Conservation (phyloP, 2,329 filamentous ascomycete species). For the Colletotrichum noveboracense region DNA sequence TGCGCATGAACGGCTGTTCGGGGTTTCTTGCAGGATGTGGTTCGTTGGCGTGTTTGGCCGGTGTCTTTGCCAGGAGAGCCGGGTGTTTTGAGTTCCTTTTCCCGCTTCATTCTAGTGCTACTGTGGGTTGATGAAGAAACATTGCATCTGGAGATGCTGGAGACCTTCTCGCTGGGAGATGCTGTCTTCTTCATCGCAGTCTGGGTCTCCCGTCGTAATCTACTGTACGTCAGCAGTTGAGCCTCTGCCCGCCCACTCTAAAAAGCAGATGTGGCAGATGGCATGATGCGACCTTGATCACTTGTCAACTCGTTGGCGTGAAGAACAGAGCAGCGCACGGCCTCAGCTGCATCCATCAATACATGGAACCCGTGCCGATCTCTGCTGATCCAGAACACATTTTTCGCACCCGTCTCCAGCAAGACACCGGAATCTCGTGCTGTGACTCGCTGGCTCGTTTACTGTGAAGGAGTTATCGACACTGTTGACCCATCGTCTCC, state of each 20-base stretch:
- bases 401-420: background rate
- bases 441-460: background rate
- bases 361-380: background rate
- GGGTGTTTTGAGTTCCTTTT: background rate
- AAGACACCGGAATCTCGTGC: background rate
- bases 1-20: background rate
- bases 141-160: background rate
- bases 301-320: background rate
- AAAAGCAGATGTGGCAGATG: background rate
- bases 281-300: background rate
- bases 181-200: background rate
- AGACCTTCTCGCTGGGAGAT: background rate
- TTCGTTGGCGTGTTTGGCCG: background rate
- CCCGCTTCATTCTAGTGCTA: background rate
- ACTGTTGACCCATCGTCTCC: background rate
- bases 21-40: background rate
- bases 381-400: background rate
- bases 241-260: background rate
- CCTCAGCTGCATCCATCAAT: background rate
- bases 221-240: background rate
- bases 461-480: background rate
- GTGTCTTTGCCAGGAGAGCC: background rate
- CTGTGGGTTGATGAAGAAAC: background rate
- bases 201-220: background rate
- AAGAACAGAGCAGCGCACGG: background rate